Evolutionary conservation across 1,284 basidiomycete species (phyloP).

Genomic region (Fomitopsis betulina): DNA sequence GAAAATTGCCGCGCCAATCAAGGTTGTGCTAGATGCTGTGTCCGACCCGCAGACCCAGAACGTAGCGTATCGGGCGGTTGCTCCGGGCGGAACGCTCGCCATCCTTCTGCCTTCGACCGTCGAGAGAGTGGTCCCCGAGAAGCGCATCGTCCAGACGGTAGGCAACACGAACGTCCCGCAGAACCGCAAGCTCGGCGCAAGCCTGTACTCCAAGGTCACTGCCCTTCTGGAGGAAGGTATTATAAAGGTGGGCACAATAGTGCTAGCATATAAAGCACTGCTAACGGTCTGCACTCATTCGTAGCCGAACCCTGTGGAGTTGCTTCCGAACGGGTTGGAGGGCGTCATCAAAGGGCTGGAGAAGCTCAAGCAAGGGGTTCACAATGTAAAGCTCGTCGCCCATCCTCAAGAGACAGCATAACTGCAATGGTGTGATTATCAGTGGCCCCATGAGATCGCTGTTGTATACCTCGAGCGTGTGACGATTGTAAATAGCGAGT

Average conservation of each 20-base stretch:
- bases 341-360: slow-evolving; percentile 41
- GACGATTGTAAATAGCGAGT: too few relatives aligned
- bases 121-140: slow-evolving; percentile 7
- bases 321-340: too few relatives aligned
- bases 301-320: slow-evolving; percentile 28
- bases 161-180: slow-evolving; percentile 8
- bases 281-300: too few relatives aligned
- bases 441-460: neutral
- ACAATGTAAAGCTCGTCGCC: slow-evolving; percentile 44
- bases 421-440: neutral
- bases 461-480: too few relatives aligned
- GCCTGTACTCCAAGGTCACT: slow-evolving; percentile 12
- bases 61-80: slow-evolving; percentile 14
- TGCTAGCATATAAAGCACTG: neutral
- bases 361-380: slow-evolving; percentile 34
- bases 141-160: slow-evolving; percentile 8
- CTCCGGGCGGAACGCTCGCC: slow-evolving; percentile 15
- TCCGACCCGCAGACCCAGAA: slow-evolving; percentile 18
- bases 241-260: slow-evolving; percentile 10
- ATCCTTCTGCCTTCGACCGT: slow-evolving; percentile 8
- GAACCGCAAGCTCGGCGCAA: slow-evolving; percentile 6
- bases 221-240: slow-evolving; percentile 10
- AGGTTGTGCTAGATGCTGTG: slow-evolving; percentile 25
- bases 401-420: slow-evolving; percentile 39
- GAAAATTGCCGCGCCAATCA: slow-evolving; percentile 15